Evolutionary conservation across 768 basidiomycete genomes (phyloP).

Genomic region (Rhizopogon vinicolor): DNA sequence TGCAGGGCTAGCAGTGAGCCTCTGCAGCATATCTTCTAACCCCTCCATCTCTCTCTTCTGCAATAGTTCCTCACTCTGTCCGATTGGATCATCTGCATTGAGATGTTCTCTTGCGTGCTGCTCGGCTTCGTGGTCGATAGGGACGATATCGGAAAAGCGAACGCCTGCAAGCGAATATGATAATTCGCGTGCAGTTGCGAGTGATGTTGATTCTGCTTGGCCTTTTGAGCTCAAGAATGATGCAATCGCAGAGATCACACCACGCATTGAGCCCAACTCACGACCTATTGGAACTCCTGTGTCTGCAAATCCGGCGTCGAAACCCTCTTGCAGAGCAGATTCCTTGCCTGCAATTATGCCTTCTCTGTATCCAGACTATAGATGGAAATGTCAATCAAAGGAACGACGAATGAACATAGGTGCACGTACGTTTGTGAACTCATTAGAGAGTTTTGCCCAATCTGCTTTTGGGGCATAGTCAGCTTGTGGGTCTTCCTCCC

Average conservation of each 20-base stretch:
- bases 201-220: constrained; percentile 2
- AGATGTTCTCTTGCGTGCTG: constrained; percentile 69
- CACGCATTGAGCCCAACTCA: constrained; percentile 74
- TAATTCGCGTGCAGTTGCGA: constrained; percentile 50
- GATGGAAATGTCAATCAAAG: neutral
- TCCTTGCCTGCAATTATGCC: constrained; percentile 94
- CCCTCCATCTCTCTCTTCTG: constrained; percentile 48
- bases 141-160: constrained; percentile 67
- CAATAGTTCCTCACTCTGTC: constrained; percentile 37
- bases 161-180: constrained; percentile 51
- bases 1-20: constrained; percentile 30
- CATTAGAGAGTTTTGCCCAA: constrained; percentile 63
- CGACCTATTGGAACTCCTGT: constrained; percentile 73
- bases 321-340: constrained; percentile 80
- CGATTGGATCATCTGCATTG: constrained; percentile 28
- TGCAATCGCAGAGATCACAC: constrained; percentile 59
- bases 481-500: constrained; percentile 45
- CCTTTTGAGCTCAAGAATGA: constrained; percentile 42
- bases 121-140: constrained; percentile 74
- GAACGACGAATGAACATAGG: neutral
- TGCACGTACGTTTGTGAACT: constrained; percentile 63
- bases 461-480: constrained; percentile 41
- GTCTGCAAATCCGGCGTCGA: constrained; percentile 77
- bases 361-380: constrained; percentile 90
- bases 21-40: constrained; percentile 51